Conservation (phyloP, 2,329 filamentous ascomycete species). For the Ophiostoma sp. region DNA sequence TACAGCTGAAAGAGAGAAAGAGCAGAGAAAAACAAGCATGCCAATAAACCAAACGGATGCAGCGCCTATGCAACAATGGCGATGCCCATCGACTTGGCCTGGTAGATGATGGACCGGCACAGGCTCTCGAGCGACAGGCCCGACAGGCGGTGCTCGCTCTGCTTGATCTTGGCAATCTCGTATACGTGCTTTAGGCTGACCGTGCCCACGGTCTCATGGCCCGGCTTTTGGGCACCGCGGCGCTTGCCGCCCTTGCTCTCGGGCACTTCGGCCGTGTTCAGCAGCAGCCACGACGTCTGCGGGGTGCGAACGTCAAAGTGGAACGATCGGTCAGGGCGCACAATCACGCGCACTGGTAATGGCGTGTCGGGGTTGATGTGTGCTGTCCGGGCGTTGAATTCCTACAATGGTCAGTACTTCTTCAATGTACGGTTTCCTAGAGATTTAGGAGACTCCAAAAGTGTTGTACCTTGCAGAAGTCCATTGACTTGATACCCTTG, state of each 20-base stretch:
- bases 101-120: slow-evolving; percentile 67
- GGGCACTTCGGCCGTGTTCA: slow-evolving; percentile 73
- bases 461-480: slow-evolving; percentile 83
- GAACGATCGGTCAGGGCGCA: slow-evolving; percentile 90
- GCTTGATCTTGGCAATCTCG: slow-evolving; percentile 97
- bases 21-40: background rate
- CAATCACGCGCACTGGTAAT: slow-evolving; percentile 82
- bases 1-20: background rate
- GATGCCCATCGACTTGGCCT: slow-evolving; percentile 71
- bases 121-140: slow-evolving; percentile 65
- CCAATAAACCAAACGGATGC: background rate
- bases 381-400: slow-evolving; percentile 92
- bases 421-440: too few species aligned
- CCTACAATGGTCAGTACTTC: slow-evolving; percentile 47
- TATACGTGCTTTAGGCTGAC: slow-evolving; percentile 93
- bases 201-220: slow-evolving; percentile 71
- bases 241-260: slow-evolving; percentile 68
- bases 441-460: too few species aligned
- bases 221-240: slow-evolving; percentile 70
- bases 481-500: slow-evolving; percentile 98
- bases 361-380: slow-evolving; percentile 79
- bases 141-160: slow-evolving; percentile 66
- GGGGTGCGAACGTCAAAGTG: slow-evolving; percentile 90
- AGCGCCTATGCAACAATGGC: slow-evolving; percentile 54
- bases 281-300: slow-evolving; percentile 83